Conservation (phyloP, 805 yeast species). For the Clavispora phyllophila region DNA sequence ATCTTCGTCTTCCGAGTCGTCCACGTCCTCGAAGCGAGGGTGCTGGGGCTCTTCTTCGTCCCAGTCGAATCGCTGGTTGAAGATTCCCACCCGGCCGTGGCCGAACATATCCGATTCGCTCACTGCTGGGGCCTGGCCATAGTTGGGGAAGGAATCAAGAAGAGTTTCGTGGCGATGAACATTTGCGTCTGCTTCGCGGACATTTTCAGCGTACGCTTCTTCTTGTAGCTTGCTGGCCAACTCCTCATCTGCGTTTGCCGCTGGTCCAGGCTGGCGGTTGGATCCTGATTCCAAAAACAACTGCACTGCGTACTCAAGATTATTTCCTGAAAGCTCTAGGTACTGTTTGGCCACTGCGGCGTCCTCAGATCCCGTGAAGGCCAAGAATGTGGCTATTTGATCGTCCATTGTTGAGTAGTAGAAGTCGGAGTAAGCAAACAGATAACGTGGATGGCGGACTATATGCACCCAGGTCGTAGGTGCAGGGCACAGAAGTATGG, state of each 20-base stretch:
- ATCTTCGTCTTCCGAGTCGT: slow-evolving; percentile 14
- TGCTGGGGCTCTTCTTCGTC: slow-evolving; percentile 28
- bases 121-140: slow-evolving; percentile 5
- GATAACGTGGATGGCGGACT: neutral
- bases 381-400: slow-evolving; percentile 66
- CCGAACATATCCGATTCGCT: slow-evolving; percentile 46
- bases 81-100: slow-evolving; percentile 44
- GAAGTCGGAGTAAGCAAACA: neutral
- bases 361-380: slow-evolving; percentile 74
- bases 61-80: slow-evolving; percentile 51
- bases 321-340: slow-evolving; percentile 70
- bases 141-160: slow-evolving; percentile 39
- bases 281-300: slow-evolving; percentile 59
- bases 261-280: slow-evolving; percentile 13
- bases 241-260: slow-evolving; percentile 38
- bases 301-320: slow-evolving; percentile 80
- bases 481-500: too few species aligned
- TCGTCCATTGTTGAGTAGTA: slow-evolving; percentile 35
- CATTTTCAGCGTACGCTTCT: slow-evolving; percentile 48
- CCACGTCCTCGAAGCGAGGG: slow-evolving; percentile 13
- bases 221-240: slow-evolving; percentile 59
- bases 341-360: slow-evolving; percentile 66
- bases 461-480: neutral
- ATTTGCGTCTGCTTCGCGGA: slow-evolving; percentile 64
- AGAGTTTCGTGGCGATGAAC: slow-evolving; percentile 74